Percentiles rank a stretch among this genome's conserved stretches.
These are phyloP conservation scores for Colletotrichum zoysiae DNA, from an alignment of 2,329 filamentous ascomycete genomes.

Conservation along the genomic window DNA sequence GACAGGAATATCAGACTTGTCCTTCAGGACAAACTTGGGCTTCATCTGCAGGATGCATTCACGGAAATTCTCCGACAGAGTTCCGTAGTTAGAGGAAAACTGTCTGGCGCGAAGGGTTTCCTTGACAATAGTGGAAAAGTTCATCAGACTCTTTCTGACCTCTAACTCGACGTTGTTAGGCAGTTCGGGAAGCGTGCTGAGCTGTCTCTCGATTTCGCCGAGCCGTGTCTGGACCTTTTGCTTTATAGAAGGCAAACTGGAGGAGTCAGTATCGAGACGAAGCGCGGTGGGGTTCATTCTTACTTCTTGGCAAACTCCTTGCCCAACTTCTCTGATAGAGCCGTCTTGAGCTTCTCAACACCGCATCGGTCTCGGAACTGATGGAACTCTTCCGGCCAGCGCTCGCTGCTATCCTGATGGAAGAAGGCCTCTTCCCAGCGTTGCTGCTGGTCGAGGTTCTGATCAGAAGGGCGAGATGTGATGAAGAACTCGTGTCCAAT, in stretches of 20 bases:
- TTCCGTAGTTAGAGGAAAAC: constrained; percentile 60
- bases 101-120: constrained; percentile 64
- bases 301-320: constrained; percentile 66
- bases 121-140: constrained; percentile 67
- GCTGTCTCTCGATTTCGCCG: constrained; percentile 63
- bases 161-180: constrained; percentile 76
- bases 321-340: constrained; percentile 65
- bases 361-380: constrained; percentile 64
- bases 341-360: constrained; percentile 64
- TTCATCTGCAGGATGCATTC: constrained; percentile 60
- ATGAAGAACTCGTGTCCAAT: constrained; percentile 84
- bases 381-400: constrained; percentile 65
- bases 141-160: constrained; percentile 69
- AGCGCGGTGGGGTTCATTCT: constrained; percentile 39
- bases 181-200: constrained; percentile 74
- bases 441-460: constrained; percentile 65
- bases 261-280: neutral
- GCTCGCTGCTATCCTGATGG: constrained; percentile 51
- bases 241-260: constrained; percentile 65
- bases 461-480: constrained; percentile 74
- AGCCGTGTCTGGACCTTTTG: constrained; percentile 65
- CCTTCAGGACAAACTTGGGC: constrained; percentile 59
- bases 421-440: constrained; percentile 68
- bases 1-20: constrained; percentile 51
- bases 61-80: constrained; percentile 65